Conservation (phyloP, 495 filamentous ascomycete species). For the Pseudevernia furfuracea region DNA sequence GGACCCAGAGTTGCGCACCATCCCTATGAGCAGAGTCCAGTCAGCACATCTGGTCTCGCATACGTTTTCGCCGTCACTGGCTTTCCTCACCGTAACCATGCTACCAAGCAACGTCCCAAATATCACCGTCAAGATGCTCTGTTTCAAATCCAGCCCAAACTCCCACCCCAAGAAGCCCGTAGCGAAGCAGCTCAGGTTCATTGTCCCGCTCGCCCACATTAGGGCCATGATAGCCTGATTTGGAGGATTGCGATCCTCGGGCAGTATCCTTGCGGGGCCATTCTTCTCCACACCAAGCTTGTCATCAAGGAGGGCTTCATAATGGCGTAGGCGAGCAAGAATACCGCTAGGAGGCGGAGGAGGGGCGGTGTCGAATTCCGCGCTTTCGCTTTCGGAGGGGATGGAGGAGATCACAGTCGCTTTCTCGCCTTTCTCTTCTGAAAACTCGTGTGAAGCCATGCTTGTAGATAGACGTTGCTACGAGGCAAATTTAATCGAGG, state of each 20-base stretch:
- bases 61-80: constrained; percentile 27
- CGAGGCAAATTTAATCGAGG: background rate
- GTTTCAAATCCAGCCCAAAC: constrained; percentile 42
- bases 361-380: constrained; percentile 23
- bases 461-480: background rate
- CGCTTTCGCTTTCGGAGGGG: background rate
- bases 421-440: background rate
- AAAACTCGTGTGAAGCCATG: background rate
- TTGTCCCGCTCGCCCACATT: constrained; percentile 44
- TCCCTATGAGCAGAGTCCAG: constrained; percentile 31
- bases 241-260: constrained; percentile 29
- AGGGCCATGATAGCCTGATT: constrained; percentile 18
- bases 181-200: constrained; percentile 49
- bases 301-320: constrained; percentile 38
- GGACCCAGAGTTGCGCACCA: constrained; percentile 46
- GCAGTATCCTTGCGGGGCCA: constrained; percentile 37
- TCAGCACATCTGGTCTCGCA: constrained; percentile 37
- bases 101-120: constrained; percentile 42
- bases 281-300: constrained; percentile 42
- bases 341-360: constrained; percentile 29
- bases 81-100: constrained; percentile 37
- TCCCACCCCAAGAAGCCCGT: constrained; percentile 44
- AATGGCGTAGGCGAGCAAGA: constrained; percentile 29
- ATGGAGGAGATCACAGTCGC: constrained; percentile 3
- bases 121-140: constrained; percentile 40